These are phyloP conservation scores for Neurospora sp. DNA, from an alignment of 495 filamentous ascomycete genomes.

Conservation along the genomic window DNA sequence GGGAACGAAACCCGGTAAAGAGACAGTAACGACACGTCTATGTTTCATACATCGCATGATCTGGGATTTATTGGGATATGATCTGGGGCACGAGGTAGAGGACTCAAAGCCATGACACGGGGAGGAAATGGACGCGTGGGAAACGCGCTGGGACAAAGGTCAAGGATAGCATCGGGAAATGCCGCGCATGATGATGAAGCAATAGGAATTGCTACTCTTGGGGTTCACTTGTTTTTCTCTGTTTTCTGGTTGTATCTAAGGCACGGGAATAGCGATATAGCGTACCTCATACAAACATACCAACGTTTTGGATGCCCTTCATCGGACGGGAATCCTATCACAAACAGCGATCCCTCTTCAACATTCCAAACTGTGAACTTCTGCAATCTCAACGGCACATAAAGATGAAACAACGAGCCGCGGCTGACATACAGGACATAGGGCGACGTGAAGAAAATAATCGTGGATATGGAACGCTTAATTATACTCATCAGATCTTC, in stretches of 20 bases:
- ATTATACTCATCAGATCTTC: too few species aligned
- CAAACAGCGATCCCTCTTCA: background rate
- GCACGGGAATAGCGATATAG: background rate
- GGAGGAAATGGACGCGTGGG: background rate
- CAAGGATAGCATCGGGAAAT: background rate
- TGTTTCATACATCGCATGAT: background rate
- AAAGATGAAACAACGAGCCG: background rate
- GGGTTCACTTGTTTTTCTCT: background rate
- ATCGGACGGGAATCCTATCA: background rate
- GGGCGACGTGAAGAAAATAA: background rate
- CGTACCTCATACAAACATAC: background rate
- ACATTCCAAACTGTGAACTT: background rate
- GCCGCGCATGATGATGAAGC: background rate
- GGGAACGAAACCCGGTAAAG: conserved; percentile 11
- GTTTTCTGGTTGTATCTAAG: background rate
- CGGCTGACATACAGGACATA: background rate
- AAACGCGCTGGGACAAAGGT: background rate
- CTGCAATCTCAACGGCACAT: background rate
- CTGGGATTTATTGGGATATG: background rate
- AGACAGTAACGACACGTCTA: conserved; percentile 19
- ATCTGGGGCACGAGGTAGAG: background rate
- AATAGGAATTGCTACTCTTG: background rate
- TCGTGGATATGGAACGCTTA: too few species aligned
- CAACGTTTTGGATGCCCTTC: background rate
- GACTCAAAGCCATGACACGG: background rate